phyloP scores from a whole-genome alignment of 768 basidiomycete species.

The Rhodotorula diobovata region DNA sequence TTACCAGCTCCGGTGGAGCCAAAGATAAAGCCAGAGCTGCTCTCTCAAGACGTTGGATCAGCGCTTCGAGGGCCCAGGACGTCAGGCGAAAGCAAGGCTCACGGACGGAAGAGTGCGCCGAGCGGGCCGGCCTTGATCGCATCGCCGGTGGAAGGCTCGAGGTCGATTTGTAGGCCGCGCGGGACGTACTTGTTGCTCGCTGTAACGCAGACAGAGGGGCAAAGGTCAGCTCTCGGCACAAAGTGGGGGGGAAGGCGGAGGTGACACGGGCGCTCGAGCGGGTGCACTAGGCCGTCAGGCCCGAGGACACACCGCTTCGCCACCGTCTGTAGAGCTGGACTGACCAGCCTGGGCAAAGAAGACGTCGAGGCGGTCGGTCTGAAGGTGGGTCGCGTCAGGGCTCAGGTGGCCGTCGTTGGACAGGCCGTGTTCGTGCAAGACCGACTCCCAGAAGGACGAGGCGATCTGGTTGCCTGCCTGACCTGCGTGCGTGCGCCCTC shows the following conservation, averaged over 20 bases:
- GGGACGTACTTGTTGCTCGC: constrained; percentile 68
- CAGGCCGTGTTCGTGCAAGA: constrained; percentile 79
- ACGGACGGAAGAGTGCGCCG: constrained; percentile 72
- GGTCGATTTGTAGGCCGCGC: constrained; percentile 80
- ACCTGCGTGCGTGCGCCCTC: not conserved
- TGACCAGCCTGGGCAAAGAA: constrained; percentile 16
- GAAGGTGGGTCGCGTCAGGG: constrained; percentile 34
- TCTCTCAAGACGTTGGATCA: not conserved
- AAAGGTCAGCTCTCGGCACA: not conserved
- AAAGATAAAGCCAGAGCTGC: constrained; percentile 58
- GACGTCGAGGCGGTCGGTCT: constrained; percentile 33
- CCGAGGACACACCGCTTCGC: no score
- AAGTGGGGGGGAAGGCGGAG: not conserved
- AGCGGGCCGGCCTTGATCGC: constrained; percentile 48
- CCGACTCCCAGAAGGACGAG: constrained; percentile 72
- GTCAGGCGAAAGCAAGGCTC: not conserved
- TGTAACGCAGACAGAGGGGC: not conserved
- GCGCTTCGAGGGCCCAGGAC: not conserved
- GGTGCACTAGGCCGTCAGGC: no score
- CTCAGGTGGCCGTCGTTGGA: constrained; percentile 55
- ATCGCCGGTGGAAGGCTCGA: constrained; percentile 81
- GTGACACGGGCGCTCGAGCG: constrained; percentile 29
- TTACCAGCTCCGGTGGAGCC: constrained; percentile 61
- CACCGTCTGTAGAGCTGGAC: not conserved
- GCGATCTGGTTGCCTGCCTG: constrained; percentile 68